A percentile compares a stretch with the other conserved stretches of the same genome.
phyloP scores from a whole-genome alignment of 148 eudicot species.

The Spergularia bocconei region DNA sequence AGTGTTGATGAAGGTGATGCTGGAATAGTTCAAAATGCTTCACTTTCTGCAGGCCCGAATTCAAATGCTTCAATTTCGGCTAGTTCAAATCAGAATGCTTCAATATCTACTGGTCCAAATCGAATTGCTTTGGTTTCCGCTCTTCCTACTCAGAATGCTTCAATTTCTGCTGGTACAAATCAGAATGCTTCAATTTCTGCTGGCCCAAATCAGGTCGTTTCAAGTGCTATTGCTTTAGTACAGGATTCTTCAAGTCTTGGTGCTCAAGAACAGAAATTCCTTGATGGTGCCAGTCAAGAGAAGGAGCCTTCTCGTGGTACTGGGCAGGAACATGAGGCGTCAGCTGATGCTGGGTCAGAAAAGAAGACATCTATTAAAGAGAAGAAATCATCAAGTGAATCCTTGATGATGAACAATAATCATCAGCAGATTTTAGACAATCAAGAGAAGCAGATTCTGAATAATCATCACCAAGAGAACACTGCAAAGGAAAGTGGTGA shows the following conservation, averaged over 20 bases:
- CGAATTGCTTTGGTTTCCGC: not conserved
- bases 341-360: not conserved
- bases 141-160: not conserved
- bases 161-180: not conserved
- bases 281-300: constrained; percentile 15
- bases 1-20: constrained; percentile 28
- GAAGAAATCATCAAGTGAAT: constrained; percentile 28
- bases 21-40: constrained; percentile 19
- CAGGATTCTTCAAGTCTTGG: not conserved
- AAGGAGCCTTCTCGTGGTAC: too few species aligned
- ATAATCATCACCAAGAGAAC: constrained; percentile 22
- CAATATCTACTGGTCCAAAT: not conserved
- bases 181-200: constrained; percentile 10
- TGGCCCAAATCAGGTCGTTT: not conserved
- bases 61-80: not conserved
- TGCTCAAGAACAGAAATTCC: not conserved
- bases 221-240: not conserved
- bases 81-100: not conserved
- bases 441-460: constrained; percentile 6
- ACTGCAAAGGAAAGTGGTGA: constrained; percentile 38
- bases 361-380: too few species aligned
- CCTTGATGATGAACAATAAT: constrained; percentile 30
- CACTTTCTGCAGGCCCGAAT: not conserved
- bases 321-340: not conserved
- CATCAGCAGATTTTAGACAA: constrained; percentile 7